phyloP scores from a whole-genome alignment of 371 early-diverging fungal genomes.

The Syncephalastrum monosporum region DNA sequence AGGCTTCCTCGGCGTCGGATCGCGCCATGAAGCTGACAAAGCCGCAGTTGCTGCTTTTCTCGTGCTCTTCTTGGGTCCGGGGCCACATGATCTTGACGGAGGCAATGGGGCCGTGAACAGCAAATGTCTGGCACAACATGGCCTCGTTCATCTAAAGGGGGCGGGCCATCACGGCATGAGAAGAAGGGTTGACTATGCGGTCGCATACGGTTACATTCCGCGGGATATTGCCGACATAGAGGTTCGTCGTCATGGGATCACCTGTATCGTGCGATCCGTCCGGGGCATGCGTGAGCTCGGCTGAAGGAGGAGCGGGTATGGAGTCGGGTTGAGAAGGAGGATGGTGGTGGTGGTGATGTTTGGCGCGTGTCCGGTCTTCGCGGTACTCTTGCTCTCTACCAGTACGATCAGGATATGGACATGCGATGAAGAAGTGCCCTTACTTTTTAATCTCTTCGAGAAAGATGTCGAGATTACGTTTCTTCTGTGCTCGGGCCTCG shows the following conservation, averaged over 20 bases:
- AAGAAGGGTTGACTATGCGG: not conserved
- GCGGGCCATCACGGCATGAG: not conserved
- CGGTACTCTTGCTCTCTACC: conserved; percentile 44
- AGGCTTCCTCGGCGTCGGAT: conserved; percentile 70
- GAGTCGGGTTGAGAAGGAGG: too few species aligned
- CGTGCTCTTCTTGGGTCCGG: conserved; percentile 80
- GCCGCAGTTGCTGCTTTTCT: conserved; percentile 78
- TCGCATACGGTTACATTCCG: conserved; percentile 31
- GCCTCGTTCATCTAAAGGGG: conserved; percentile 62
- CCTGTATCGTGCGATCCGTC: conserved; percentile 70
- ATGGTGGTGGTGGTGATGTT: not conserved
- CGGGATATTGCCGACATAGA: conserved; percentile 86
- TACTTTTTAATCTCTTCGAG: conserved; percentile 82
- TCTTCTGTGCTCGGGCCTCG: conserved; percentile 55
- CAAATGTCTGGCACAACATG: conserved; percentile 75
- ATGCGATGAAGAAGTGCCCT: not conserved
- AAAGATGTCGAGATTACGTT: conserved; percentile 82
- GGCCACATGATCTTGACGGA: conserved; percentile 97
- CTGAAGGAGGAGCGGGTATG: not conserved
- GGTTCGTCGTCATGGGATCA: conserved; percentile 82
- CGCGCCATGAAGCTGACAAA: conserved; percentile 93
- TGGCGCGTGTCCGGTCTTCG: conserved; percentile 28
- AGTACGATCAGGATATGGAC: not conserved
- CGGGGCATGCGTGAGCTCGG: not conserved
- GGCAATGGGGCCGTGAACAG: conserved; percentile 82